A percentile compares a stretch with the other conserved stretches of the same genome.
These are phyloP conservation scores for Echinosophora koreensis DNA, from an alignment of 306 rosid genomes.

Conservation along the genomic window DNA sequence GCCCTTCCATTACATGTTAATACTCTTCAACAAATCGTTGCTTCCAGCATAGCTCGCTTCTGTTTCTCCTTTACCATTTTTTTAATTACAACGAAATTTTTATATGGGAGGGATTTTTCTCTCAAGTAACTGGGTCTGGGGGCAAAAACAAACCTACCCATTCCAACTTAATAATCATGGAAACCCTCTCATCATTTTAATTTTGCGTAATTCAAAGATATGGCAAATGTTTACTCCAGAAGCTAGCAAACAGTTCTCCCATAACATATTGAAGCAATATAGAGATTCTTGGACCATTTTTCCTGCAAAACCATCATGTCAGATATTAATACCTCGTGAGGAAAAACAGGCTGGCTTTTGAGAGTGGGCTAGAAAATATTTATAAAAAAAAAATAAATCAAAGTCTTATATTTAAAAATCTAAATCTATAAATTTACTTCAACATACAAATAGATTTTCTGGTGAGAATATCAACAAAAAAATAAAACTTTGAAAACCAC, in stretches of 20 bases:
- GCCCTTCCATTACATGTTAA: constrained; percentile 40
- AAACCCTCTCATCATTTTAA: constrained; percentile 43
- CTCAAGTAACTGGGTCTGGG: constrained; percentile 18
- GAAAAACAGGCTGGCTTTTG: neutral
- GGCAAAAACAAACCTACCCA: constrained; percentile 49
- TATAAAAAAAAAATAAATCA: neutral
- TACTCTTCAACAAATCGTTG: constrained; percentile 39
- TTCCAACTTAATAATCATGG: constrained; percentile 37
- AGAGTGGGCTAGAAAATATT: neutral
- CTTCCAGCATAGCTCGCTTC: constrained; percentile 49
- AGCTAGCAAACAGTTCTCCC: constrained; percentile 92
- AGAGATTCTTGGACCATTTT: constrained; percentile 93
- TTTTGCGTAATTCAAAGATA: constrained; percentile 46
- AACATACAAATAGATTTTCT: neutral
- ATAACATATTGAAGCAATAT: constrained; percentile 89
- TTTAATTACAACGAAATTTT: constrained; percentile 48
- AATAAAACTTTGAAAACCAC: neutral
- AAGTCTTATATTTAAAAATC: neutral
- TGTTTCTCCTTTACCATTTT: constrained; percentile 43
- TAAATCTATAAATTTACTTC: neutral
- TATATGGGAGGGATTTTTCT: constrained; percentile 39
- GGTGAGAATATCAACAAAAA: neutral
- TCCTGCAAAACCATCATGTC: constrained; percentile 65
- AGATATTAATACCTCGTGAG: constrained; percentile 8
- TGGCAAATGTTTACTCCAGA: constrained; percentile 49